Evolutionary conservation across 805 yeast species (phyloP), one percentile per base, ranked within the genome.

Genomic region (Saturnispora sanitii): DNA sequence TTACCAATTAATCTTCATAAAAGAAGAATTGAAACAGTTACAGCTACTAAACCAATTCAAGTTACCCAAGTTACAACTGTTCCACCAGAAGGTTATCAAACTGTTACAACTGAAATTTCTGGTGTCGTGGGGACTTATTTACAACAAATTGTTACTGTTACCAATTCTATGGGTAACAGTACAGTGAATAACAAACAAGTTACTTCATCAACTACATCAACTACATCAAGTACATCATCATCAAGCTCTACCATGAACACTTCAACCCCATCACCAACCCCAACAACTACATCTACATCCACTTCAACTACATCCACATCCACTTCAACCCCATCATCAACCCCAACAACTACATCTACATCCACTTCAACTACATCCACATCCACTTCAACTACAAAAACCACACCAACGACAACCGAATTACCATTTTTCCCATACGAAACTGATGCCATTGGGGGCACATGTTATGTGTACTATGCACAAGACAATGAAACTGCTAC

Each of bases 261-360:
- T 4, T n/a, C 35, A 2, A 29, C 43, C 17, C 17, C 39, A 8
- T n/a, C 19, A 16, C 7, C 41, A 12, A 16, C 31, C 7, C n/a
- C 20, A 5, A 15, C 40, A 45, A 52, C 22, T 46, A 58, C 32
- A 49, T 52, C 35, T 60, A 62, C 33, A 60, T 61, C 35, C 59
- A 68, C 54, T 38, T 55, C 42, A 64, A 65, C 38, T 54, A 61
- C 53, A 59, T 59, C 52, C 63, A 61, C 53, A 60, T 25, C 27
- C 27, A 64, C 58, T 59, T 61, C 54, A 40, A 49, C 44, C 53
- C 45, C 72, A 11, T 55, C 66, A 17, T 59, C 68, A 5, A 48
- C 65, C n/a, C 58, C 69, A 19, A 44, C 62, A 22, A 53, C 55
- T 43, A 47, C 58, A 5, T 60, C 71, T 3, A 57, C 66, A 29